Evolutionary conservation across 108 stramenopile genomes (phyloP), one percentile per base, ranked within the genome.

Genomic region (Nitzschia palea): DNA sequence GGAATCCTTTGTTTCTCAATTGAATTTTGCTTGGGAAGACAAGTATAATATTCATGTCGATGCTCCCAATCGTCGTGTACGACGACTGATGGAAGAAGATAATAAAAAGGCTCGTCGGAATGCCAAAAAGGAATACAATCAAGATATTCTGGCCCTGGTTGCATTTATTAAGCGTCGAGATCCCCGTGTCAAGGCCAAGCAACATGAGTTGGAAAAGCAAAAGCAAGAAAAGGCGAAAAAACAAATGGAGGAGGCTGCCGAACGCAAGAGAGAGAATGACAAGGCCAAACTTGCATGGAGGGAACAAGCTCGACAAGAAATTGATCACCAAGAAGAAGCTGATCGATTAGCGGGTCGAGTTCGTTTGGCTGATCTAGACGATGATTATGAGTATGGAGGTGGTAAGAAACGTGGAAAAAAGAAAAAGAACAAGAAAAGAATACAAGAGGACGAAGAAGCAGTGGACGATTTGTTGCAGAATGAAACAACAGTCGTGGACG

Each of bases 1-100:
- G 94, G 94, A 90, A 78, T 76, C 76, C 55, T 95, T 93, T 68
- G 37, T 78, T 4, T 74, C 82, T 1, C 73, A 75, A 44, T 62
- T 90, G 15, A 84, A 74, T 28, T 95, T 83, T 80, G 89, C 94
- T 4, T 95, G 91, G 91, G 90, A 73, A 30, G 94, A 95, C 50
- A 68, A 56, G 30, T 95, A 93, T 68, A 87, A 95, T 64, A 48
- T 72, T n/a, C 64, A 68, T 17, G 86, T 87, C 28, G 82, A 83
- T 64, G 90, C 89, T 9, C 79, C 80, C 14, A 88, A 76, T 78
- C 84, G 94, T 27, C 48, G 89, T 18, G 73, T 95, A 18, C 80
- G 91, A 27, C 73, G 94, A 44, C 47, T 79, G 18, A 95, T 95
- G 86, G 91, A 95, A 43, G 90, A 92, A 31, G 94, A 91, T 43